Evolutionary conservation across 1,284 basidiomycete genomes (phyloP).

Genomic region (Phellopilus nigrolimitatus): DNA sequence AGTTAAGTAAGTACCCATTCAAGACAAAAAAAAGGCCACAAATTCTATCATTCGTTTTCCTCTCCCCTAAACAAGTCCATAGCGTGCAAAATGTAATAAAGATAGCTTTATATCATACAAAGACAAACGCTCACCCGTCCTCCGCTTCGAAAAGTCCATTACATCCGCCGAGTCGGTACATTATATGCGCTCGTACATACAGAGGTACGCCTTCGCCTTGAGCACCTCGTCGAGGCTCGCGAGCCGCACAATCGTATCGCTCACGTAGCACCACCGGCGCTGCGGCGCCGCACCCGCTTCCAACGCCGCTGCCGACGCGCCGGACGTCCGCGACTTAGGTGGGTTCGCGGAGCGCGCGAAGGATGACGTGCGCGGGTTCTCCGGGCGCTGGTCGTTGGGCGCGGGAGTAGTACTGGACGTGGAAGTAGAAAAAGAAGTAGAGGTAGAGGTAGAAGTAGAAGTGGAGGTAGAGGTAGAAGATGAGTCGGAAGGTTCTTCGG

Average conservation of each 20-base stretch:
- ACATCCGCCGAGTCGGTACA: not conserved
- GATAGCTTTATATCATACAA: not conserved
- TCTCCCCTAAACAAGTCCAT: not conserved
- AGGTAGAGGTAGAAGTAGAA: constrained; percentile 14
- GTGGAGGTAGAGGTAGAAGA: not conserved
- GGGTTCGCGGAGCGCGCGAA: constrained; percentile 11
- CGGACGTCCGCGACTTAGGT: constrained; percentile 23
- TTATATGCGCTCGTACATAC: constrained; percentile 75
- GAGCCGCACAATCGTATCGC: constrained; percentile 76
- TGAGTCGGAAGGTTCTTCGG: not conserved
- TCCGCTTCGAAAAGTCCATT: not conserved
- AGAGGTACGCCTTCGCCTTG: constrained; percentile 86
- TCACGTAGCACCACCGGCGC: constrained; percentile 88
- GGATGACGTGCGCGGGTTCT: constrained; percentile 22
- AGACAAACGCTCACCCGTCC: not conserved
- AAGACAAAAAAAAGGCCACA: too few relatives aligned
- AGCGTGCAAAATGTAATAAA: not conserved
- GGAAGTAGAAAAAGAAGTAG: constrained; percentile 21
- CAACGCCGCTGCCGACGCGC: constrained; percentile 23
- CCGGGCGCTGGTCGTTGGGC: constrained; percentile 9
- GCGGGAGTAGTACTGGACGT: constrained; percentile 11
- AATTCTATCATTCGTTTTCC: too few relatives aligned
- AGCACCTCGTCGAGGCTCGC: constrained; percentile 85
- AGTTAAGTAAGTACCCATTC: too few relatives aligned
- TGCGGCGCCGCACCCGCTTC: too few relatives aligned